These are phyloP conservation scores for Waltiozyma sp. DNA, from an alignment of 1,139 yeast genomes.

Conservation along the genomic window DNA sequence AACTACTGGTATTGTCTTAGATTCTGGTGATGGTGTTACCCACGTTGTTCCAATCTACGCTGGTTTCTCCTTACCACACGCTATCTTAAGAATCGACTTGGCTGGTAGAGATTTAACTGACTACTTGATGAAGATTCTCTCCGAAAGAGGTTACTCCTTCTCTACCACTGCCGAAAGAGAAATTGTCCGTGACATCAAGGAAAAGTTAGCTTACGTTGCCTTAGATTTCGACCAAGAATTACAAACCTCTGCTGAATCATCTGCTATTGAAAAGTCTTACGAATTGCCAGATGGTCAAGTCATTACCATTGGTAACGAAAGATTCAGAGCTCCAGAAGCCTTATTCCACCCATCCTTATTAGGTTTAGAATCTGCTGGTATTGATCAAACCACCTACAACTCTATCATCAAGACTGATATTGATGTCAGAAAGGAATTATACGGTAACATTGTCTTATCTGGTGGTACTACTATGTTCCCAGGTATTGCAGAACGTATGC, in stretches of 20 bases:
- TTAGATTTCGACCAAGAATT: constrained; percentile 95
- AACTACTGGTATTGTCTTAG: constrained; percentile 99
- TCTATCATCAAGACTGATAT: constrained; percentile 98
- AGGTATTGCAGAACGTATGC: constrained; percentile 99
- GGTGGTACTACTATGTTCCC: constrained; percentile 99
- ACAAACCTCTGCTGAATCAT: constrained; percentile 98
- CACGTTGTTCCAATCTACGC: constrained; percentile 99
- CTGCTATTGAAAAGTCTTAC: constrained; percentile 96
- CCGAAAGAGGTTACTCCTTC: constrained; percentile 98
- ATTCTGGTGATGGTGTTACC: constrained; percentile 99
- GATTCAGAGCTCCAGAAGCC: constrained; percentile 99
- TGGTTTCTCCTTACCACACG: constrained; percentile 99
- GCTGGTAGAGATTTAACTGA: constrained; percentile 99
- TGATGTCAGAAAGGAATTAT: constrained; percentile 97
- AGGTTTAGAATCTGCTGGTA: constrained; percentile 98
- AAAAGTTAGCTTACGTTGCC: constrained; percentile 96
- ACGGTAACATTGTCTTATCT: constrained; percentile 98
- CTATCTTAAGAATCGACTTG: constrained; percentile 95
- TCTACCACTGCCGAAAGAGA: constrained; percentile 99
- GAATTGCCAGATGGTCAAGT: constrained; percentile 99
- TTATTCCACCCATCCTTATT: constrained; percentile 97
- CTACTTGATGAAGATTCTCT: constrained; percentile 94
- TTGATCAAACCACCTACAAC: constrained; percentile 98
- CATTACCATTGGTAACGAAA: constrained; percentile 98
- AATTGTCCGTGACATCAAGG: constrained; percentile 98